Percentiles rank a stretch among this genome's conserved stretches.
phyloP scores from a whole-genome alignment of 768 basidiomycete species.

The Kondoa malvinella region DNA sequence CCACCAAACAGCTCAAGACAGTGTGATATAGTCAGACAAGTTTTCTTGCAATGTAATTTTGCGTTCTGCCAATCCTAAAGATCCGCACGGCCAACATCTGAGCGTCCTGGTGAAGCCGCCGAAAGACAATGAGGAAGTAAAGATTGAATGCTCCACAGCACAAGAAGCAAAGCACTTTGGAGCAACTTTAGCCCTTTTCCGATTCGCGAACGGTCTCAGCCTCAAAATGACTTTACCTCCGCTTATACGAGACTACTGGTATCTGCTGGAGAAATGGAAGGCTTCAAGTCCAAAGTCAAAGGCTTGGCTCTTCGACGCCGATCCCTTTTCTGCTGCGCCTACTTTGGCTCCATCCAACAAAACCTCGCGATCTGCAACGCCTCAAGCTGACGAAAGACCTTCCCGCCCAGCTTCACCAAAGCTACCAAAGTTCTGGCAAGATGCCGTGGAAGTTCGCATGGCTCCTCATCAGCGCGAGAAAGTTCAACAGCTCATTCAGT shows the following conservation, averaged over 20 bases:
- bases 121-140: slow-evolving; percentile 36
- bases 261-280: slow-evolving; percentile 50
- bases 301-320: not conserved
- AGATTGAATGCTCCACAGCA: slow-evolving; percentile 44
- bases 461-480: slow-evolving; percentile 52
- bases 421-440: slow-evolving; percentile 50
- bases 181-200: slow-evolving; percentile 37
- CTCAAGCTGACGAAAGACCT: slow-evolving; percentile 24
- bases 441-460: slow-evolving; percentile 61
- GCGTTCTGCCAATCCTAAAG: slow-evolving; percentile 50
- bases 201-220: slow-evolving; percentile 25
- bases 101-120: slow-evolving; percentile 55
- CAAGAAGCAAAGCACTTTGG: slow-evolving; percentile 81
- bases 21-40: slow-evolving; percentile 38
- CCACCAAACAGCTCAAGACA: slow-evolving; percentile 11
- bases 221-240: slow-evolving; percentile 60
- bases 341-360: not conserved
- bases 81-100: slow-evolving; percentile 36
- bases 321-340: slow-evolving; percentile 6
- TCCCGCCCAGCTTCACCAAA: slow-evolving; percentile 46
- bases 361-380: slow-evolving; percentile 19
- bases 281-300: slow-evolving; percentile 13
- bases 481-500: slow-evolving; percentile 64
- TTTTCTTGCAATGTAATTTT: slow-evolving; percentile 52
- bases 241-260: slow-evolving; percentile 76